These are phyloP conservation scores for Dactylorhiza incarnata DNA, from an alignment of 106 monocot genomes.

Conservation along the genomic window DNA sequence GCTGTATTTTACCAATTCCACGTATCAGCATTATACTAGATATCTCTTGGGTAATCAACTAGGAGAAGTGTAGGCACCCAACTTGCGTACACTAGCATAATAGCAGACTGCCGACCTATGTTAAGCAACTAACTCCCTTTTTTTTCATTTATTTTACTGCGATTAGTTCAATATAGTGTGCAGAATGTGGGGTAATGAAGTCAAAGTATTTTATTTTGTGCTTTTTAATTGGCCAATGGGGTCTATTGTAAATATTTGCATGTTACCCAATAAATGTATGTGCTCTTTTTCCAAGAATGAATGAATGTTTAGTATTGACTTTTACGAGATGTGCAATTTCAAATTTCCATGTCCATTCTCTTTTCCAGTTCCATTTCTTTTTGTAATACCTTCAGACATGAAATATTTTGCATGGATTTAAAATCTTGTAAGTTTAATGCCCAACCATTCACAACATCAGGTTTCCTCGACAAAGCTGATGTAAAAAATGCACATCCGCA, in stretches of 20 bases:
- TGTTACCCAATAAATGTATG: not conserved
- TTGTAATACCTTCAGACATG: not conserved
- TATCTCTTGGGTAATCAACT: too few species aligned
- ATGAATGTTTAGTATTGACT: not conserved
- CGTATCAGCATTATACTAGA: too few species aligned
- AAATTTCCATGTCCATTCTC: not conserved
- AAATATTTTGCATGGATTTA: not conserved
- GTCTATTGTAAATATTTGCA: not conserved
- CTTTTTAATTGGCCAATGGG: not conserved
- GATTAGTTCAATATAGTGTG: too few species aligned
- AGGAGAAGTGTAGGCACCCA: too few species aligned
- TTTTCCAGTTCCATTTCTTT: not conserved
- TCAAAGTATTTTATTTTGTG: too few species aligned
- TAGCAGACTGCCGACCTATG: too few species aligned
- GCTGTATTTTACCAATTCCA: too few species aligned
- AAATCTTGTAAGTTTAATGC: not conserved
- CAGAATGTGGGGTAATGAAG: too few species aligned
- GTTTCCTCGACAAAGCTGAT: not conserved
- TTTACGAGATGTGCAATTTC: not conserved
- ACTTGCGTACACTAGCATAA: too few species aligned
- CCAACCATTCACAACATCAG: not conserved
- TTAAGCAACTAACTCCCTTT: not conserved
- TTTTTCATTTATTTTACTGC: not conserved
- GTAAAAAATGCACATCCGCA: constrained; percentile 7
- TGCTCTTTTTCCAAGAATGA: not conserved